phyloP scores from a whole-genome alignment of 2,329 filamentous ascomycete species.

The Fusarium brachygibbosum region DNA sequence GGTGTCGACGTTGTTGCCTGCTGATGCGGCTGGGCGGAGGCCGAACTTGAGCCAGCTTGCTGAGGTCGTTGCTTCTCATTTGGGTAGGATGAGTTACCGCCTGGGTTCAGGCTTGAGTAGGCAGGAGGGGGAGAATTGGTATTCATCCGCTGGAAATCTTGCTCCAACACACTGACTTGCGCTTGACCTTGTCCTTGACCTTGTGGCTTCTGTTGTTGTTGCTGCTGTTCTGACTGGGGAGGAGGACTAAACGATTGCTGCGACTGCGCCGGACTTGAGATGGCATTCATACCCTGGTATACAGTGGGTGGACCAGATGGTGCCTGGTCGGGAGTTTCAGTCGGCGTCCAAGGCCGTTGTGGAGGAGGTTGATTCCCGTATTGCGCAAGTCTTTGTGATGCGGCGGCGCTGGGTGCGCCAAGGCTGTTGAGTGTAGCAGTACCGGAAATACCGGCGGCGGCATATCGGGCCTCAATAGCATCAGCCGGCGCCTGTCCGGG shows the following conservation, averaged over 20 bases:
- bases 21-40: constrained; percentile 47
- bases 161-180: constrained; percentile 80
- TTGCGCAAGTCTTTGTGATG: constrained; percentile 83
- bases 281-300: constrained; percentile 86
- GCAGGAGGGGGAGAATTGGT: constrained; percentile 92
- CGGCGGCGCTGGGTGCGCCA: constrained; percentile 78
- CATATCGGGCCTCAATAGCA: constrained; percentile 92
- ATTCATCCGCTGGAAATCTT: constrained; percentile 87
- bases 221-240: constrained; percentile 55
- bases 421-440: constrained; percentile 84
- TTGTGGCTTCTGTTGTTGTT: constrained; percentile 43
- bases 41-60: constrained; percentile 49
- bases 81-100: constrained; percentile 73
- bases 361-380: constrained; percentile 68
- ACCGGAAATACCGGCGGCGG: constrained; percentile 89
- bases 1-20: constrained; percentile 46
- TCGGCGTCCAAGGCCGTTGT: constrained; percentile 89
- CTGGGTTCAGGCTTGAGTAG: constrained; percentile 82
- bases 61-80: constrained; percentile 79
- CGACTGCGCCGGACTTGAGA: constrained; percentile 64
- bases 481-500: constrained; percentile 78
- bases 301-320: constrained; percentile 91
- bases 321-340: constrained; percentile 86
- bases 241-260: constrained; percentile 54
- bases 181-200: constrained; percentile 53